Conservation (phyloP, 148 eudicot species). For the Rhododendron molle region DNA sequence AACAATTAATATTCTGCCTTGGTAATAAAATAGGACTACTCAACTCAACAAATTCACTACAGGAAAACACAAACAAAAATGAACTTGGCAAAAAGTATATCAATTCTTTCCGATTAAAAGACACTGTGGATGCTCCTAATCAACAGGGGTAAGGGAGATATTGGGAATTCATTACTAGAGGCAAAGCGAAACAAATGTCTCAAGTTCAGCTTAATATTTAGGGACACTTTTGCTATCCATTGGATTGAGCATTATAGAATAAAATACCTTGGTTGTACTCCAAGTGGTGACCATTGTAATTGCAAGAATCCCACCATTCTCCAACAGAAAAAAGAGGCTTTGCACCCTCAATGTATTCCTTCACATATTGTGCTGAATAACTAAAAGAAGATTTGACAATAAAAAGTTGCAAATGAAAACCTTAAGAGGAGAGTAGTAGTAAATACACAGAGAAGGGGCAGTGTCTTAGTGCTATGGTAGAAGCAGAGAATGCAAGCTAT, state of each 20-base stretch:
- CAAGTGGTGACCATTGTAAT: conserved; percentile 56
- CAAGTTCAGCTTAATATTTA: not conserved
- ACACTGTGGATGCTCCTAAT: not conserved
- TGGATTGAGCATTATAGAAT: not conserved
- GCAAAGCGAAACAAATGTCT: not conserved
- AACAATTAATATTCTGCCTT: not conserved
- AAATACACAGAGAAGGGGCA: not conserved
- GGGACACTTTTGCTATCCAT: not conserved
- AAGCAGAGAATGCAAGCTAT: not conserved
- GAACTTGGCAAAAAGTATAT: not conserved
- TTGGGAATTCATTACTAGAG: too few species aligned
- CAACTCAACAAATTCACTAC: not conserved
- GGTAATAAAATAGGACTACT: not conserved
- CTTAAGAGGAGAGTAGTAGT: not conserved
- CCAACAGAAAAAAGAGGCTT: conserved; percentile 84
- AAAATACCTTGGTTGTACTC: conserved; percentile 78
- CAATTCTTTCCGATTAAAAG: not conserved
- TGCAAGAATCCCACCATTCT: conserved; percentile 95
- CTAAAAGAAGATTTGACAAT: conserved; percentile 31
- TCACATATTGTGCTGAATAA: conserved; percentile 70
- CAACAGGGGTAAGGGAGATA: not conserved
- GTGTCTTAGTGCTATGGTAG: not conserved
- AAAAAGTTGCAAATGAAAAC: not conserved
- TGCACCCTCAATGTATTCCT: conserved; percentile 75
- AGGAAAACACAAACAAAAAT: not conserved